Evolutionary conservation across 2,329 filamentous ascomycete genomes (phyloP), one percentile per base, ranked within the genome.

Genomic region (Ceratocystis papillata): DNA sequence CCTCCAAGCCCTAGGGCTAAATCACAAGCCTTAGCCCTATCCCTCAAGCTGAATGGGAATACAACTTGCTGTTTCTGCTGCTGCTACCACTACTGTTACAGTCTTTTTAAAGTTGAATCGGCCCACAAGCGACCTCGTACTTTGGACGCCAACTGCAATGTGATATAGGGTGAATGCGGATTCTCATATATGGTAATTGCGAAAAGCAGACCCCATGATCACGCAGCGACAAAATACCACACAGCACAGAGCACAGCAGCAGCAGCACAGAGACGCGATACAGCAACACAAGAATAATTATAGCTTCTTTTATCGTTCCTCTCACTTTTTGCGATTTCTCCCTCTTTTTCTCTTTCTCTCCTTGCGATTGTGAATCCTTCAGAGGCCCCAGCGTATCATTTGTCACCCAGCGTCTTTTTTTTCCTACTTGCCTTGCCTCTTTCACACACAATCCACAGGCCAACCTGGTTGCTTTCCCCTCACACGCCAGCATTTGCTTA

Each of bases 341-440:
- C 8, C 37, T 41, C 33, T 37, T 37, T 37, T 10, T 10, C 33
- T 10, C 10, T 41, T 41, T 41, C 37, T 15, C 37, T 22, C 20
- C 15, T 30, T 30, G 55, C 17, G 55, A 37, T 28, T 20, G 10
- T 59, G 55, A 30, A 59, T 59, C 55, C 55, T 59, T n/a, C 12
- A 59, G 55, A 59, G 55, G 55, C 55, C 55, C 60, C 12, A 45
- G 60, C 37, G 37, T 62, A 28, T 62, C 41, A 6, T 53, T 22
- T 33, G 30, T 33, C 30, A 28, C 53, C 53, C 25, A 10, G 53
- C 53, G 25, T 7, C 28, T 17, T 25, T 45, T 37, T n/a, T 61
- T 37, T 37, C 2, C 12, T 62, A 22, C 30, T 46, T 45, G 7
- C 10, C 2, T 41, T 41, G 37, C 7, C 33, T 44, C 30, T 10